phyloP scores from a whole-genome alignment of 371 early-diverging fungal species.

The Caulochytrium protostelioides region DNA sequence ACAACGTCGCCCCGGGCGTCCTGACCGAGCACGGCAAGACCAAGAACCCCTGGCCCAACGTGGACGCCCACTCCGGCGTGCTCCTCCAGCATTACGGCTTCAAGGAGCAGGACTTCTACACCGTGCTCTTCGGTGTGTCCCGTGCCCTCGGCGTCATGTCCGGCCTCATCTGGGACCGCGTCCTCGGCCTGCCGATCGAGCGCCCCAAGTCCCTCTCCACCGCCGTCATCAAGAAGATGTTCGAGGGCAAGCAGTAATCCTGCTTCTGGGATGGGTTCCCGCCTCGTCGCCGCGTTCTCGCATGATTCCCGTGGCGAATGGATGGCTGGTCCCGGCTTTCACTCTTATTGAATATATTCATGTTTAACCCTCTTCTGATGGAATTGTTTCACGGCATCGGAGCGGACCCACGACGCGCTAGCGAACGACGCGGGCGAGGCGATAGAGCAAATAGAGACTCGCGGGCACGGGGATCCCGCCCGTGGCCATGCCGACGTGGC shows the following conservation, averaged over 20 bases:
- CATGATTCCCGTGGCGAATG: too few relatives aligned
- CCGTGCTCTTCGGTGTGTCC: slow-evolving; percentile 95
- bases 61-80: slow-evolving; percentile 96
- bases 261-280: too few relatives aligned
- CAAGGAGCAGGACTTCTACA: slow-evolving; percentile 95
- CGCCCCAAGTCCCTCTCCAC: slow-evolving; percentile 87
- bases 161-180: slow-evolving; percentile 91
- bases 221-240: slow-evolving; percentile 39
- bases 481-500: too few relatives aligned
- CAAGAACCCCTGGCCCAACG: slow-evolving; percentile 99
- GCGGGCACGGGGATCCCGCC: too few relatives aligned
- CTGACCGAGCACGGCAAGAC: slow-evolving; percentile 97
- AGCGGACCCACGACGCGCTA: too few relatives aligned
- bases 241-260: slow-evolving; percentile 15
- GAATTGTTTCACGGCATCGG: too few relatives aligned
- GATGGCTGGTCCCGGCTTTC: too few relatives aligned
- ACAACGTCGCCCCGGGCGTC: slow-evolving; percentile 88
- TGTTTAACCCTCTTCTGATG: too few relatives aligned
- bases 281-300: too few relatives aligned
- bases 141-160: slow-evolving; percentile 85
- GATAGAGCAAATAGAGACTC: too few relatives aligned
- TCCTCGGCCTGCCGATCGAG: slow-evolving; percentile 82
- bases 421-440: too few relatives aligned
- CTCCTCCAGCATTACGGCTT: slow-evolving; percentile 87
- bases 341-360: too few relatives aligned